Evolutionary conservation across 176 grass and related monocot species (phyloP).

Genomic region (Oryza longistaminata): DNA sequence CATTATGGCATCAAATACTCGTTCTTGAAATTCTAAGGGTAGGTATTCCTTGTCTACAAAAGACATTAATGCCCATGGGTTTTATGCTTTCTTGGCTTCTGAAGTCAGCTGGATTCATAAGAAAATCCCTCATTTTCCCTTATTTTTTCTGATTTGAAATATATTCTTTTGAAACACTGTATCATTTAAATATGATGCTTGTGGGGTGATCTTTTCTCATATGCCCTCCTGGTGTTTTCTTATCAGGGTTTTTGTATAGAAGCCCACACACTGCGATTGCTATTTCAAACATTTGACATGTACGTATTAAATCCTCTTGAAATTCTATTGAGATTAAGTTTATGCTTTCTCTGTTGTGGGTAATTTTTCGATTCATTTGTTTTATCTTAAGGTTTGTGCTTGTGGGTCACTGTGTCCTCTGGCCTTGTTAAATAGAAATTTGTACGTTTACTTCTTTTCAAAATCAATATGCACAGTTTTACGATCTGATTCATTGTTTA

Average conservation of each 20-base stretch:
- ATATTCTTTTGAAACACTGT: not conserved
- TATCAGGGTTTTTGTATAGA: slow-evolving; percentile 96
- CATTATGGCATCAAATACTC: slow-evolving; percentile 98
- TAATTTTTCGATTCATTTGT: slow-evolving; percentile 1
- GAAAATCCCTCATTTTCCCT: not conserved
- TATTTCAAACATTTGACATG: slow-evolving; percentile 99
- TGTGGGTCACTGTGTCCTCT: slow-evolving; percentile 9
- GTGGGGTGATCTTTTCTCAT: slow-evolving; percentile 25
- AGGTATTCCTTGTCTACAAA: slow-evolving; percentile 37
- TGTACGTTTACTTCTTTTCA: not conserved
- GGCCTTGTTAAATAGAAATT: slow-evolving; percentile 34
- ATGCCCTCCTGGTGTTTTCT: slow-evolving; percentile 20
- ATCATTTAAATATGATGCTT: not conserved
- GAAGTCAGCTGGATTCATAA: not conserved
- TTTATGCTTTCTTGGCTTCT: slow-evolving; percentile 10
- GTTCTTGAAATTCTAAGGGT: slow-evolving; percentile 98
- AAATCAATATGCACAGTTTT: not conserved
- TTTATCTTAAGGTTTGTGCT: not conserved
- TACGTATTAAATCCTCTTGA: slow-evolving; percentile 51
- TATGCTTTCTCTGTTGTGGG: slow-evolving; percentile 20
- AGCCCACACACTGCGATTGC: slow-evolving; percentile 71
- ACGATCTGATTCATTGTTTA: slow-evolving; percentile 6
- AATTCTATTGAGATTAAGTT: slow-evolving; percentile 18
- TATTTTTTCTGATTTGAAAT: not conserved
- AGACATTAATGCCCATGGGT: slow-evolving; percentile 2